Percentiles rank a stretch among this genome's conserved stretches.
Evolutionary conservation across 164 flowering plant species (phyloP).

Genomic region (Tetrastigma voinierianum): DNA sequence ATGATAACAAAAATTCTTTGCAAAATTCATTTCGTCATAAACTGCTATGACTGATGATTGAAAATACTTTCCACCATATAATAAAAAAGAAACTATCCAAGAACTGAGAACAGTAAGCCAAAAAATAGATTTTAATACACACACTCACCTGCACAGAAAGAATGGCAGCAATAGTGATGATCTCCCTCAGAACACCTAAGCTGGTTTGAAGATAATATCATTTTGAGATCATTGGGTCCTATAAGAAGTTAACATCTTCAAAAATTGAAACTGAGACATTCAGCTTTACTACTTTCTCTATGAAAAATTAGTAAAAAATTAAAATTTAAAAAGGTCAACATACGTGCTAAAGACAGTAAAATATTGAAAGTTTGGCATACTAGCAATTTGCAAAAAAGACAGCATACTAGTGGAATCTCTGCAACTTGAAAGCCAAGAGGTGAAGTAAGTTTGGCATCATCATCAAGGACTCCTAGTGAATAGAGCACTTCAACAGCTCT

Average conservation of each 20-base stretch:
- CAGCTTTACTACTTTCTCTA: too few species aligned
- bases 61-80: neutral
- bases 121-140: neutral
- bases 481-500: conserved; percentile 93
- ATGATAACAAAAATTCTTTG: too few species aligned
- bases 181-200: conserved; percentile 94
- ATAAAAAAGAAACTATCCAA: neutral
- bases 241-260: conserved; percentile 14
- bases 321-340: neutral
- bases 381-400: neutral
- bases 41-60: neutral
- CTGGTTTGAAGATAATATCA: conserved; percentile 70
- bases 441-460: conserved; percentile 96
- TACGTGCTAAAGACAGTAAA: neutral
- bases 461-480: conserved; percentile 86
- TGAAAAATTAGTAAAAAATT: neutral
- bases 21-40: too few species aligned
- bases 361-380: too few species aligned
- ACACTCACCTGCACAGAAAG: conserved; percentile 55
- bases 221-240: conserved; percentile 96
- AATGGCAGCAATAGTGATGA: conserved; percentile 77
- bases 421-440: conserved; percentile 96
- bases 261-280: neutral
- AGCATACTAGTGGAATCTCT: conserved; percentile 87
- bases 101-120: neutral